These are phyloP conservation scores for Neonectria coccinea DNA, from an alignment of 2,329 filamentous ascomycete species.

Conservation along the genomic window DNA sequence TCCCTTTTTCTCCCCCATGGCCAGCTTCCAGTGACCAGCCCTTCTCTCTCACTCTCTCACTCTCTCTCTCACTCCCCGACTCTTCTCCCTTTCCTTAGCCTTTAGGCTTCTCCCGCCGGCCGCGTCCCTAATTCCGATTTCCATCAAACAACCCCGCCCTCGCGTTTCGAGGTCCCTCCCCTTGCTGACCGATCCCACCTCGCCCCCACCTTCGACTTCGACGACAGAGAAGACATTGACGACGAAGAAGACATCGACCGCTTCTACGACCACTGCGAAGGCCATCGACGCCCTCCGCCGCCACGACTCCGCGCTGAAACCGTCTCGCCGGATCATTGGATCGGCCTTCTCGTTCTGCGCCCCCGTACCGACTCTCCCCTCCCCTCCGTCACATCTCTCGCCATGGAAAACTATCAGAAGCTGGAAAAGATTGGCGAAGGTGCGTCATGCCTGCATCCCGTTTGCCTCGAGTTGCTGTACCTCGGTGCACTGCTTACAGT, in stretches of 20 bases:
- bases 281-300: slow-evolving; percentile 1
- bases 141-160: slow-evolving; percentile 27
- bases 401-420: slow-evolving; percentile 97
- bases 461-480: slow-evolving; percentile 6
- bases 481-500: not conserved
- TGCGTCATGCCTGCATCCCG: slow-evolving; percentile 56
- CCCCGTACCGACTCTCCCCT: slow-evolving; percentile 22
- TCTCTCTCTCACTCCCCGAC: slow-evolving; percentile 4
- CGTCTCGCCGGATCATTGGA: slow-evolving; percentile 1
- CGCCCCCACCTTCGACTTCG: slow-evolving; percentile 23
- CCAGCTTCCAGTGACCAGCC: slow-evolving; percentile 16
- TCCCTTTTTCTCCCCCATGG: slow-evolving; percentile 18
- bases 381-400: slow-evolving; percentile 25
- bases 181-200: slow-evolving; percentile 30
- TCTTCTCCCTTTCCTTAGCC: slow-evolving; percentile 22
- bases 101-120: slow-evolving; percentile 27
- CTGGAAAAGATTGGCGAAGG: slow-evolving; percentile 97
- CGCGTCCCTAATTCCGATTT: slow-evolving; percentile 70
- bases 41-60: slow-evolving; percentile 3
- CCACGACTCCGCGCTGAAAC: not conserved
- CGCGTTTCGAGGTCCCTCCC: slow-evolving; percentile 25
- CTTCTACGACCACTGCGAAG: slow-evolving; percentile 6
- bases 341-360: slow-evolving; percentile 5
- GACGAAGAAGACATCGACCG: not conserved
- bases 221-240: slow-evolving; percentile 8